Conservation (phyloP, 2,329 filamentous ascomycete genomes). For the Scortechinia acanthostroma region DNA sequence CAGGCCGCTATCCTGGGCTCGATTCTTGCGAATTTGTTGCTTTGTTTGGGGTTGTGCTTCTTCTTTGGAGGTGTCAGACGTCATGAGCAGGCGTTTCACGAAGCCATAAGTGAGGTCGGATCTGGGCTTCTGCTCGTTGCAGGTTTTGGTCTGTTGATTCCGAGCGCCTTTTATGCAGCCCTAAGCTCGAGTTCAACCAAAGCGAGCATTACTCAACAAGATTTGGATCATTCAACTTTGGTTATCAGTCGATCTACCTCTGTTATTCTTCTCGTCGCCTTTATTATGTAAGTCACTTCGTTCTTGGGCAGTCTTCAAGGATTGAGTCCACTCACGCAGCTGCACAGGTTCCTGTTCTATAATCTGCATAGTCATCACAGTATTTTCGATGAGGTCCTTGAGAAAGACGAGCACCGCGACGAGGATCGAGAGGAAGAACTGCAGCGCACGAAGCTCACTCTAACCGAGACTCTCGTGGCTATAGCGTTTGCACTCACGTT, state of each 20-base stretch:
- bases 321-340: not conserved
- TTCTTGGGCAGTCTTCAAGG: not conserved
- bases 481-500: constrained; percentile 45
- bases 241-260: constrained; percentile 56
- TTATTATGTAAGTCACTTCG: constrained; percentile 39
- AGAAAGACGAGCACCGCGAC: constrained; percentile 38
- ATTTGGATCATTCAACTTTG: constrained; percentile 36
- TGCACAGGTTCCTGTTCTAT: constrained; percentile 25
- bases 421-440: constrained; percentile 48
- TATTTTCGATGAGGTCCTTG: constrained; percentile 51
- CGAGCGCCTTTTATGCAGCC: constrained; percentile 24
- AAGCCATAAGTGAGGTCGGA: constrained; percentile 62
- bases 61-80: constrained; percentile 54
- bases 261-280: constrained; percentile 53
- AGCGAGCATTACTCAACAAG: constrained; percentile 17
- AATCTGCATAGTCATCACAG: constrained; percentile 59
- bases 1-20: constrained; percentile 65
- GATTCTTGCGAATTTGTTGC: constrained; percentile 59
- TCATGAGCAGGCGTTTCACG: constrained; percentile 53
- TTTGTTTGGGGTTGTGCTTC: constrained; percentile 64
- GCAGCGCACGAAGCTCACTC: constrained; percentile 54
- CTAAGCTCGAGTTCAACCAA: constrained; percentile 18
- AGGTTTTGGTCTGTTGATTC: constrained; percentile 22
- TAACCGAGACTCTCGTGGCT: constrained; percentile 56
- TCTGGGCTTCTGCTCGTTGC: constrained; percentile 60